Percentiles rank a stretch among this genome's conserved stretches.
Conservation (phyloP, 257 asterid genomes). For the Petunia secreta region DNA sequence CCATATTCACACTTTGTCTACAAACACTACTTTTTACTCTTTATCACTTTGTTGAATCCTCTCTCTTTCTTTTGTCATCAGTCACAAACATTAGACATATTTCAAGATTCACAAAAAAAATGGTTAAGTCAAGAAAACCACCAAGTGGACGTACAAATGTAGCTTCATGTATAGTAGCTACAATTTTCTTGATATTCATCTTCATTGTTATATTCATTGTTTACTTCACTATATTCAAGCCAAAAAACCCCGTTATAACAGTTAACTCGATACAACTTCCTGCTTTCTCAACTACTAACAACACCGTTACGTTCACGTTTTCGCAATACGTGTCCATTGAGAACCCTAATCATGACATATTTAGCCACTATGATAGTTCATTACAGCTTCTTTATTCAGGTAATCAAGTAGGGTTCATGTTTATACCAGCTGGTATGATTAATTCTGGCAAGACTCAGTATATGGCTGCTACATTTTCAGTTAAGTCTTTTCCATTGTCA, state of each 20-base stretch:
- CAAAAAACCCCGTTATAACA: conserved; percentile 58
- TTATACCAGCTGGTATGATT: conserved; percentile 86
- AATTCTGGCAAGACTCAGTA: conserved; percentile 61
- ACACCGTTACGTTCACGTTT: conserved; percentile 78
- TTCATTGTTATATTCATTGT: conserved; percentile 49
- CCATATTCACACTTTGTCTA: conserved; percentile 23
- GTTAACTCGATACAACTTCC: conserved; percentile 82
- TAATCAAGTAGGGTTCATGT: conserved; percentile 79
- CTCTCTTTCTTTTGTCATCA: neutral
- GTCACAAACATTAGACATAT: neutral
- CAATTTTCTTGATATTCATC: conserved; percentile 67
- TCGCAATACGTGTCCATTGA: conserved; percentile 66
- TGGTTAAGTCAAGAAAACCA: conserved; percentile 59
- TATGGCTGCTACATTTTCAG: conserved; percentile 83
- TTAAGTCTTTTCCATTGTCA: conserved; percentile 63
- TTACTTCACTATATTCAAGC: conserved; percentile 81
- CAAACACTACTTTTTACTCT: neutral
- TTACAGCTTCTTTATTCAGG: conserved; percentile 72
- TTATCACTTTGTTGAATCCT: conserved; percentile 1
- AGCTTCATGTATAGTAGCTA: conserved; percentile 78
- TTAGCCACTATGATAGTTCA: conserved; percentile 88
- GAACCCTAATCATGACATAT: conserved; percentile 78
- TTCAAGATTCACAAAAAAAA: conserved; percentile 28
- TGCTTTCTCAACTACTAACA: conserved; percentile 65
- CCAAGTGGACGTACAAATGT: conserved; percentile 76